Percentiles rank a stretch among this genome's conserved stretches.
Evolutionary conservation across 768 basidiomycete species (phyloP).

Genomic region (Russula sp.): DNA sequence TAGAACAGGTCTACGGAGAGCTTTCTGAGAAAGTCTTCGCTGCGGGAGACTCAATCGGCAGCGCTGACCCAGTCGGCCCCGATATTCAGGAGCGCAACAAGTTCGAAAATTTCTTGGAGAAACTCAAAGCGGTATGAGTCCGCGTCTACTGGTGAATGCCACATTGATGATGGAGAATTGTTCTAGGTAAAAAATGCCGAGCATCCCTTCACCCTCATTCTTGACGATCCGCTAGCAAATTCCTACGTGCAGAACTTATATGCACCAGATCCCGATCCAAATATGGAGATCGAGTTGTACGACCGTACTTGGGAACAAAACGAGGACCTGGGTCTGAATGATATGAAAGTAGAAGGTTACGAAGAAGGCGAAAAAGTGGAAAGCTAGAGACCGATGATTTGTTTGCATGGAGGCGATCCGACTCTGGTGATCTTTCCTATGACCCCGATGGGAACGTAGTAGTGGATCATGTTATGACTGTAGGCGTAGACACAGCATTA

Average conservation of each 20-base stretch:
- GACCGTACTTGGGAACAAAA: conserved; percentile 88
- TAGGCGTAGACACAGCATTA: background rate
- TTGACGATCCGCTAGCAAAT: conserved; percentile 95
- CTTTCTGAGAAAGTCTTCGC: conserved; percentile 84
- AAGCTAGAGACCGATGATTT: conserved; percentile 2
- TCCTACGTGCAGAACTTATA: conserved; percentile 97
- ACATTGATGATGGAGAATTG: background rate
- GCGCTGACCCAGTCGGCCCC: conserved; percentile 38
- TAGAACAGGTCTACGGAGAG: conserved; percentile 94
- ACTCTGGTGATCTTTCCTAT: background rate
- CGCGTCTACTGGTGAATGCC: background rate
- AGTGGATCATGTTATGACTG: background rate
- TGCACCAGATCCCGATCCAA: conserved; percentile 95
- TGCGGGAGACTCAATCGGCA: conserved; percentile 58
- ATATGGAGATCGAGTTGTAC: conserved; percentile 81
- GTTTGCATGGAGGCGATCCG: background rate
- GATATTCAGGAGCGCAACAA: conserved; percentile 38
- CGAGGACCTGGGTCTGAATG: conserved; percentile 90
- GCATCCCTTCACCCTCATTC: conserved; percentile 82
- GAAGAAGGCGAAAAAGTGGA: conserved; percentile 38
- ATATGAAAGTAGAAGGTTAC: conserved; percentile 81
- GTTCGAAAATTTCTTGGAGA: conserved; percentile 75
- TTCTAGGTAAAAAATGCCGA: conserved; percentile 72
- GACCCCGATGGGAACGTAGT: background rate
- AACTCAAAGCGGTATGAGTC: conserved; percentile 66